Percentiles rank a stretch among this genome's conserved stretches.
Conservation (phyloP, 2,329 filamentous ascomycete species). For the Diaporthe humulicola region DNA sequence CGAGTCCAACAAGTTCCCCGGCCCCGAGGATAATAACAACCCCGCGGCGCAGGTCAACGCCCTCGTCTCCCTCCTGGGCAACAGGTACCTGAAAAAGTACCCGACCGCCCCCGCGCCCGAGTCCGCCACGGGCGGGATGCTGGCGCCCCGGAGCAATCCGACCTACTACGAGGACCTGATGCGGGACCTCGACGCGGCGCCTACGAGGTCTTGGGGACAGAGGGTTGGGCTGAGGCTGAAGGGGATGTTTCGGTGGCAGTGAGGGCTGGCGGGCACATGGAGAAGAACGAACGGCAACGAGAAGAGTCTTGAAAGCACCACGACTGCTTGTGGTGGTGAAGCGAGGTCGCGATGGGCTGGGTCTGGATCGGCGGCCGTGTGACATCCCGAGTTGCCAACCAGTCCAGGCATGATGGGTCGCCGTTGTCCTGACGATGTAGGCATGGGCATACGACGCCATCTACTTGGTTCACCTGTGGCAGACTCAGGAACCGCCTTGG, state of each 20-base stretch:
- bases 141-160: slow-evolving; percentile 73
- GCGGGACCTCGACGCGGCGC: slow-evolving; percentile 73
- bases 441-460: too few relatives aligned
- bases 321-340: too few relatives aligned
- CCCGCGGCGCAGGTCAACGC: slow-evolving; percentile 66
- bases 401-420: too few relatives aligned
- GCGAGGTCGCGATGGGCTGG: too few relatives aligned
- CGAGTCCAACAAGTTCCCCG: slow-evolving; percentile 43
- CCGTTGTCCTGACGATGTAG: too few relatives aligned
- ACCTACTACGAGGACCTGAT: slow-evolving; percentile 74
- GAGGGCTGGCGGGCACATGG: too few relatives aligned
- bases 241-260: slow-evolving; percentile 71
- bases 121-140: slow-evolving; percentile 61
- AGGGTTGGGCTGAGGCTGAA: slow-evolving; percentile 67
- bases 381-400: too few relatives aligned
- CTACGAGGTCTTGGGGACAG: slow-evolving; percentile 66
- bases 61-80: slow-evolving; percentile 69
- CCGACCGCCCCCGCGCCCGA: slow-evolving; percentile 1
- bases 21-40: slow-evolving; percentile 45
- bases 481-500: background rate
- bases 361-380: too few relatives aligned
- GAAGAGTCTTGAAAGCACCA: too few relatives aligned
- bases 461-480: background rate
- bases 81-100: slow-evolving; percentile 70
- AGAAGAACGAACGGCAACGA: too few relatives aligned